These are phyloP conservation scores for Zasmidium cellare DNA, from an alignment of 2,329 filamentous ascomycete genomes.

Conservation along the genomic window DNA sequence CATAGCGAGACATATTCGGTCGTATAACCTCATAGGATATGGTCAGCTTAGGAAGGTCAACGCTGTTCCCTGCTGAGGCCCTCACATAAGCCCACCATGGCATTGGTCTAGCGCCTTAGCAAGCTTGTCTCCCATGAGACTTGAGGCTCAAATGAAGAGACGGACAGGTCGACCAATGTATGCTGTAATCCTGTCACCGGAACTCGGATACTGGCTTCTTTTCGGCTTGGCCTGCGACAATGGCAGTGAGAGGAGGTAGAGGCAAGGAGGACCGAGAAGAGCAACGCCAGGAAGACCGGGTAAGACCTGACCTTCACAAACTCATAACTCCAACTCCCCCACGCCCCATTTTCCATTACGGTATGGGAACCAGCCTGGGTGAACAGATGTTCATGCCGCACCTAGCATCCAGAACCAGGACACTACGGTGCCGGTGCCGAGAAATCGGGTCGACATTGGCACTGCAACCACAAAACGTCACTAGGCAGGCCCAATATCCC, in stretches of 20 bases:
- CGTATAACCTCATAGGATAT: not conserved
- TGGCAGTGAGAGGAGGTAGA: no score
- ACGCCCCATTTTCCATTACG: not conserved
- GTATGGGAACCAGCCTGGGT: not conserved
- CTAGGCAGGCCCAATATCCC: not conserved
- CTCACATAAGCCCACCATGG: constrained; percentile 7
- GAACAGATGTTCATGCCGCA: not conserved
- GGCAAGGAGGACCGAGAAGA: no score
- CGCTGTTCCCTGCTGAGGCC: not conserved
- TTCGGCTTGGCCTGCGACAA: no score
- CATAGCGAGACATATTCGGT: not conserved
- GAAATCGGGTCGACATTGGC: not conserved
- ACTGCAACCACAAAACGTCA: not conserved
- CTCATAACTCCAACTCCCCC: not conserved
- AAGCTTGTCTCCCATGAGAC: constrained; percentile 13
- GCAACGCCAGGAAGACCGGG: no score
- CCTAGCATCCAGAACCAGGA: not conserved
- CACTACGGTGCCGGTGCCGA: not conserved
- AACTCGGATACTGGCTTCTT: no score
- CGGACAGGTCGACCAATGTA: no score
- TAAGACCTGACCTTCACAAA: no score
- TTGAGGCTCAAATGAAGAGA: not conserved
- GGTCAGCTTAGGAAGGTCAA: not conserved
- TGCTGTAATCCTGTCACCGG: no score
- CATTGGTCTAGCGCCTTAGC: constrained; percentile 12